phyloP scores from a whole-genome alignment of 1,284 basidiomycete genomes.

The Cutaneotrichosporon mucoides region DNA sequence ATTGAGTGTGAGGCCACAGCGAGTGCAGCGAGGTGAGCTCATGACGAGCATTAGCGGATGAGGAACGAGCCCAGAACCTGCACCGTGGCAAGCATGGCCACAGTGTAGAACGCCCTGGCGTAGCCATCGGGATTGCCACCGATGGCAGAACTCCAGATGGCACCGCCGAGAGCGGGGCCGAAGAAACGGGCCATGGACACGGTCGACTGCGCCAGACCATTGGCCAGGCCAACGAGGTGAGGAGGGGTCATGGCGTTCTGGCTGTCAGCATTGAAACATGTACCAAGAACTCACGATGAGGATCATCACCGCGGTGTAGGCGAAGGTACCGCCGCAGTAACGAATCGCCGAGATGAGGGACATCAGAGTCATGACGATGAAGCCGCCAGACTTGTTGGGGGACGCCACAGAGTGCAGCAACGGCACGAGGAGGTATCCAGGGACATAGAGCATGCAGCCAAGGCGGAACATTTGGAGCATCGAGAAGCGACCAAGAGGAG shows the following conservation, averaged over 20 bases:
- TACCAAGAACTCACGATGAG: conserved; percentile 37
- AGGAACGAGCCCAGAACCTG: conserved; percentile 43
- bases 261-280: conserved; percentile 6
- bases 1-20: no score
- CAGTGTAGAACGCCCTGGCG: conserved; percentile 41
- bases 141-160: conserved; percentile 46
- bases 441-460: conserved; percentile 45
- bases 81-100: conserved; percentile 32
- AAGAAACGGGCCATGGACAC: conserved; percentile 60
- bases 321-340: conserved; percentile 48
- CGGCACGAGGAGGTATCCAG: conserved; percentile 48
- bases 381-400: conserved; percentile 38
- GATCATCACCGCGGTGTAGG: conserved; percentile 50
- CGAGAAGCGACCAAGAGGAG: conserved; percentile 47
- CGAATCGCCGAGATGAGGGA: conserved; percentile 37
- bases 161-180: conserved; percentile 57
- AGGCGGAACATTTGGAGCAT: conserved; percentile 51
- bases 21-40: no score
- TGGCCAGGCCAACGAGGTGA: conserved; percentile 64
- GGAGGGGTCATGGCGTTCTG: conserved; percentile 51
- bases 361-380: conserved; percentile 47
- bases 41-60: conserved; percentile 30
- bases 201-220: conserved; percentile 62
- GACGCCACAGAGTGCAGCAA: conserved; percentile 44
- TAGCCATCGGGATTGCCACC: conserved; percentile 47